Percentiles rank a stretch among this genome's conserved stretches.
These are phyloP conservation scores for Suillus fuscotomentosus DNA, from an alignment of 768 basidiomycete species.

Conservation along the genomic window DNA sequence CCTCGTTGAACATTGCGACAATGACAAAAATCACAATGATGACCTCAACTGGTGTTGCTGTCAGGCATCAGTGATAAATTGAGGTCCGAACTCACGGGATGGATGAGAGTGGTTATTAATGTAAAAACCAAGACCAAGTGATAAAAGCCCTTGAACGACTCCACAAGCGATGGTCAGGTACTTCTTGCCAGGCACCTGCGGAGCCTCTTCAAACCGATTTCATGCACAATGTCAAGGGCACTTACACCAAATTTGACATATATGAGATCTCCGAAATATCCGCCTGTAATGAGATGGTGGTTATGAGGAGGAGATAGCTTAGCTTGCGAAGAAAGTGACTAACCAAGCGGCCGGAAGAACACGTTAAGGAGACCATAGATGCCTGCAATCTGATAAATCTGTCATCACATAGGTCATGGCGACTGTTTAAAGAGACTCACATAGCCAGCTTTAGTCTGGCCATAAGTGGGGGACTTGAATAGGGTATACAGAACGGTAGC, in stretches of 20 bases:
- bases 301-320: background rate
- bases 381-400: slow-evolving; percentile 21
- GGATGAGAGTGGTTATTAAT: slow-evolving; percentile 23
- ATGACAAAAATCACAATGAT: slow-evolving; percentile 41
- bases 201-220: background rate
- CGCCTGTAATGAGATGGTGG: slow-evolving; percentile 26
- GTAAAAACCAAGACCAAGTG: slow-evolving; percentile 48
- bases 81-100: slow-evolving; percentile 16
- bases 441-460: slow-evolving; percentile 54
- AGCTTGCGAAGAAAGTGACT: background rate
- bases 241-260: slow-evolving; percentile 42
- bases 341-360: slow-evolving; percentile 44
- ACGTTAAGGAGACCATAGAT: slow-evolving; percentile 50
- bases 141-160: slow-evolving; percentile 41
- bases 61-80: background rate
- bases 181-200: slow-evolving; percentile 43
- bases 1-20: slow-evolving; percentile 38
- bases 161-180: slow-evolving; percentile 43
- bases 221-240: background rate
- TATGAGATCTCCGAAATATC: slow-evolving; percentile 44
- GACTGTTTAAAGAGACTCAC: slow-evolving; percentile 30
- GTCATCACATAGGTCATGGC: slow-evolving; percentile 7
- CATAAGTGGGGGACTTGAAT: slow-evolving; percentile 37
- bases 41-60: slow-evolving; percentile 20
- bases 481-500: slow-evolving; percentile 43